Base-by-base conservation (phyloP, 2,329 filamentous ascomycete genomes). In the Colletotrichum spaethianum region DNA sequence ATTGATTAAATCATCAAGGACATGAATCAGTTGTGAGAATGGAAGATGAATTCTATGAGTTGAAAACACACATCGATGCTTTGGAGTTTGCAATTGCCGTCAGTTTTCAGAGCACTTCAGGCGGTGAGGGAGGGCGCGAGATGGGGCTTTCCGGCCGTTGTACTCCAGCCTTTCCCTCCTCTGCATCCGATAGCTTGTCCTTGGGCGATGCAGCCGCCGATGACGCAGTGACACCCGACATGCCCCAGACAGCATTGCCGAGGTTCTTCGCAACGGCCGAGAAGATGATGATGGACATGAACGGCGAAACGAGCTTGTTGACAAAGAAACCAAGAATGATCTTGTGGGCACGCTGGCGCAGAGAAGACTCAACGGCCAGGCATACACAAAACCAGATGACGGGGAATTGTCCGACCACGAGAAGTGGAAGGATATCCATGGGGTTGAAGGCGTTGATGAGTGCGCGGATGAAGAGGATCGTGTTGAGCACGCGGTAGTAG, bases 401-500 rank as follows among this genome's bases (percentile, higher is more conserved):
- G 11, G 60, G 60, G 46, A 63, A 63, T n/a, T 63, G 60, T 1
- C 60, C 60, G n/a, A 63, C 60, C 1, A 63, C 46, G 36, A 63
- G 31, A 4, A 63, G 46, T 4, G 60, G 60, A 18, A 63, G 46
- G 16, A 63, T 16, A 20, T 63, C 60, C 33, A 8, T 14, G 44
- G 26, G 12, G 36, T 31, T 38, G 52, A 46, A 57, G 1, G 50
- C 28, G 26, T 33, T 16, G n/a, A 28, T 16, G 36, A 65, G 52
- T 1, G 63, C 63, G 40, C 63, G 63, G 20, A 81, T 75, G 56
- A 81, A 81, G 0, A 81, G 63, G 1, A 65, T 67, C 0, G 80
- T 80, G 73, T 81, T 81, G 48, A 79, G 70, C 9, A 81, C 75
- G 6, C 80, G 80, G 40, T 81, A 81, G 67, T 81, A 81, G 0